These are phyloP conservation scores for Colletotrichum brevisporum DNA, from an alignment of 2,329 filamentous ascomycete species.

Conservation along the genomic window DNA sequence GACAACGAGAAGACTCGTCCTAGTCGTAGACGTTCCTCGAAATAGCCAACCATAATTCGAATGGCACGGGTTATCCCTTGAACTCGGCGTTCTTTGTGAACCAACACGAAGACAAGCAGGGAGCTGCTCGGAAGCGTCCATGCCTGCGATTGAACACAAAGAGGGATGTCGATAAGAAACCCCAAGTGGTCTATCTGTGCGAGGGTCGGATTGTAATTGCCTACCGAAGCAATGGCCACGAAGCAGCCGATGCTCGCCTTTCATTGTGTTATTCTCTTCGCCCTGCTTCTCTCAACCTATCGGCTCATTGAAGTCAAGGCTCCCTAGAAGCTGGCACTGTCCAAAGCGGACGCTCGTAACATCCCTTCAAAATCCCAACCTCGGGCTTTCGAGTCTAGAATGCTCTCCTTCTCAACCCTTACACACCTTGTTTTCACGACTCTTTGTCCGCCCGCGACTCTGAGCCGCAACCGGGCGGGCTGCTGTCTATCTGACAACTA, in stretches of 20 bases:
- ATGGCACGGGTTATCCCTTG: background rate
- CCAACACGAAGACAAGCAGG: background rate
- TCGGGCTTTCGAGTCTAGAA: background rate
- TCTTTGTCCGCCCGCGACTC: background rate
- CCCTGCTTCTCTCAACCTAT: too few species aligned
- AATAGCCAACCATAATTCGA: background rate
- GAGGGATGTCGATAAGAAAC: too few species aligned
- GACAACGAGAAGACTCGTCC: constrained; percentile 13
- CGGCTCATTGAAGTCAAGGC: too few species aligned
- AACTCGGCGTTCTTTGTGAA: background rate
- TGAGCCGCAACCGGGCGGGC: background rate
- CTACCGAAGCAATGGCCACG: too few species aligned
- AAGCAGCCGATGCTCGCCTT: too few species aligned
- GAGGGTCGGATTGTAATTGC: too few species aligned
- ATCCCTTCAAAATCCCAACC: too few species aligned
- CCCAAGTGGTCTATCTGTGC: too few species aligned
- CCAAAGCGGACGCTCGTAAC: too few species aligned
- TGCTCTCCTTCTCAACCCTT: background rate
- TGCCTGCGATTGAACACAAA: background rate
- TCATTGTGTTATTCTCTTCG: too few species aligned
- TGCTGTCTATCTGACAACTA: background rate
- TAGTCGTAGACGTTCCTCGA: background rate
- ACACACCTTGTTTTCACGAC: background rate
- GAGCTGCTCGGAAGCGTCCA: background rate
- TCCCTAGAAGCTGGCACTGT: too few species aligned